These are phyloP conservation scores for Suhomyces chickasaworum DNA, from an alignment of 1,139 yeast genomes.

Conservation along the genomic window DNA sequence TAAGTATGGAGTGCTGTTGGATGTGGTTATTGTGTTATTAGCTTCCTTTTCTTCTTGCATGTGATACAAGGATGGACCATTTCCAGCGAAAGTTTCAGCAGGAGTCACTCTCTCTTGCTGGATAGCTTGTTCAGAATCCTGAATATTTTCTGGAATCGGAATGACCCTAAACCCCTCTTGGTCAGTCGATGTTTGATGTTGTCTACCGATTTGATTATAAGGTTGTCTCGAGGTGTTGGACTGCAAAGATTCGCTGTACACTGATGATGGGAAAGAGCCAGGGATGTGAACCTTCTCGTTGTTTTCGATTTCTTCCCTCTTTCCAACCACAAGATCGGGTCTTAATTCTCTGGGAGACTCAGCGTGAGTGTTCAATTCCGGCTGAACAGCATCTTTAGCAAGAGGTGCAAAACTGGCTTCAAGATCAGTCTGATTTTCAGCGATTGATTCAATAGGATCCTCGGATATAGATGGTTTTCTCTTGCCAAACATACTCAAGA, in stretches of 20 bases:
- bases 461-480: slow-evolving; percentile 7
- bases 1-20: slow-evolving; percentile 10
- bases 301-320: background rate
- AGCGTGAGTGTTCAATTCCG: background rate
- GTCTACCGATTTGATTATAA: background rate
- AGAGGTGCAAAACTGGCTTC: slow-evolving; percentile 7
- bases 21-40: slow-evolving; percentile 1
- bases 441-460: background rate
- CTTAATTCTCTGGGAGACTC: slow-evolving; percentile 5
- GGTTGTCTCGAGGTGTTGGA: background rate
- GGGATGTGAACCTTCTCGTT: background rate
- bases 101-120: background rate
- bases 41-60: background rate
- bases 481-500: slow-evolving; percentile 8
- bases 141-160: background rate
- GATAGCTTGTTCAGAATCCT: background rate
- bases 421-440: background rate
- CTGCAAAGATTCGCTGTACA: background rate
- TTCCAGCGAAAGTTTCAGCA: background rate
- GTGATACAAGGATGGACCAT: background rate
- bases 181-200: background rate
- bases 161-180: background rate
- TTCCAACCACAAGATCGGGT: slow-evolving; percentile 2
- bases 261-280: background rate
- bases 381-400: background rate